These are phyloP conservation scores for Paecilomyces niveus DNA, from an alignment of 2,329 filamentous ascomycete species.

Conservation along the genomic window DNA sequence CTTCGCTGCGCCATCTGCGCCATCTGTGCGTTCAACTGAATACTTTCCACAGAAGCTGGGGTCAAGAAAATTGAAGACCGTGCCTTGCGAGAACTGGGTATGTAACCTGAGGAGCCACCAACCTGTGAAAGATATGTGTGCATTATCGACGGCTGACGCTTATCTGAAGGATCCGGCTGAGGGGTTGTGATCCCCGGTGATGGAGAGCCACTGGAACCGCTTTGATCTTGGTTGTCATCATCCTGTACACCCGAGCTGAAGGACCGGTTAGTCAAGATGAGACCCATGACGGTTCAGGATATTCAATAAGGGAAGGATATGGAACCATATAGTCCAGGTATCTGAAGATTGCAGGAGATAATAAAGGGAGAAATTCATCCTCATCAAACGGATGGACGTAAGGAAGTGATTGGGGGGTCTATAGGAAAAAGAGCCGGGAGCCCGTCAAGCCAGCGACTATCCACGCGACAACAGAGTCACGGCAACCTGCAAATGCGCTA, in stretches of 20 bases:
- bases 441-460: not conserved
- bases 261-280: constrained; percentile 19
- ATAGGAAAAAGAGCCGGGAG: constrained; percentile 1
- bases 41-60: constrained; percentile 16
- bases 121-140: constrained; percentile 98
- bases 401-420: constrained; percentile 5
- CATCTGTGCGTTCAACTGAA: constrained; percentile 10
- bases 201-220: constrained; percentile 70
- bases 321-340: not conserved
- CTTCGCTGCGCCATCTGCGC: constrained; percentile 15
- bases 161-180: constrained; percentile 87
- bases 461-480: not conserved
- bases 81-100: constrained; percentile 41
- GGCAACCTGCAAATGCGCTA: not conserved
- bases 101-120: constrained; percentile 78
- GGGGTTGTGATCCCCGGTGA: constrained; percentile 89
- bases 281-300: not conserved
- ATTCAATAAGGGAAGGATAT: not conserved
- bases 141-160: constrained; percentile 90
- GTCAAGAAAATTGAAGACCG: constrained; percentile 30
- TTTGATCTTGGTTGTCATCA: constrained; percentile 37
- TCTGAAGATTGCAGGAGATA: not conserved
- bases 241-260: constrained; percentile 25
- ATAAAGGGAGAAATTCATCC: not conserved
- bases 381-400: not conserved